Conservation (phyloP, 208 protist genomes). For the Naegleria lovaniensis region DNA sequence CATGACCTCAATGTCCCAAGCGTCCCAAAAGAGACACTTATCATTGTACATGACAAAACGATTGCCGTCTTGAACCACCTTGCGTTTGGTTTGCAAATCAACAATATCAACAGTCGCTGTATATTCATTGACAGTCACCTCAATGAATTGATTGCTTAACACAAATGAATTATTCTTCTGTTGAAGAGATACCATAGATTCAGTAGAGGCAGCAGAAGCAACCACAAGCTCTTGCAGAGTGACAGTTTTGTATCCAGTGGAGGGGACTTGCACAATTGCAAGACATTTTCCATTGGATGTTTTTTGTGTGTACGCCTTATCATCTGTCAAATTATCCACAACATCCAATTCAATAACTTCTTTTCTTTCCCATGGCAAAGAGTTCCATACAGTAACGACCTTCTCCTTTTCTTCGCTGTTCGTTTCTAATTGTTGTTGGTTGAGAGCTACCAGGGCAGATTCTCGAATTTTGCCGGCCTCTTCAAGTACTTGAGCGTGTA, state of each 20-base stretch:
- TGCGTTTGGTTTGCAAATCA: neutral
- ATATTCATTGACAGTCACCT: neutral
- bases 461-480: neutral
- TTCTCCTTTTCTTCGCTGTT: neutral
- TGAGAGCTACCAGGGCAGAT: neutral
- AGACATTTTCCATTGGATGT: neutral
- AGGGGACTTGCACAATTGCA: neutral
- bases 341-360: conserved; percentile 14
- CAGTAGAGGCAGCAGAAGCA: neutral
- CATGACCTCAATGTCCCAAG: conserved; percentile 49
- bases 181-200: neutral
- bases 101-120: neutral
- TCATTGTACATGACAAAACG: conserved; percentile 49
- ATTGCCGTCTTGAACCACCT: conserved; percentile 33
- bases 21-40: conserved; percentile 50
- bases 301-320: neutral
- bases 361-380: conserved; percentile 20
- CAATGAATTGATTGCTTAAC: conserved; percentile 2
- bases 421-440: neutral
- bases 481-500: conserved; percentile 18
- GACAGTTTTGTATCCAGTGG: neutral
- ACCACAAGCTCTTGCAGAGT: neutral
- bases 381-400: neutral
- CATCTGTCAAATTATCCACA: neutral
- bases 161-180: neutral